Base-by-base conservation (phyloP, 352 stramenopile species). In the Phytophthora sansomeana region DNA sequence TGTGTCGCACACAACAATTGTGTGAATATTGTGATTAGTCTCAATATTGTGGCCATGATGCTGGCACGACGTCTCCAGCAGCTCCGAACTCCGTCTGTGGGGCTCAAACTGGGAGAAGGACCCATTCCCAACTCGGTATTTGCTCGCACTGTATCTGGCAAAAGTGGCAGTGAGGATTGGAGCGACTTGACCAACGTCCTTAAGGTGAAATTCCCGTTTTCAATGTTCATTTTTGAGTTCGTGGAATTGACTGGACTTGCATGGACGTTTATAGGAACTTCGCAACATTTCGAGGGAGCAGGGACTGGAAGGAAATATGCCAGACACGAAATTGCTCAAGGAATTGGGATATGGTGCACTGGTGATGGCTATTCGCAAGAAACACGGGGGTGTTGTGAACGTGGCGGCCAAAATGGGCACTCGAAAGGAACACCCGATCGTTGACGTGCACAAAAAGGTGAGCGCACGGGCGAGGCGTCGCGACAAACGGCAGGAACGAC, bases 311-410 rank as follows among this genome's bases (percentile, higher is more conserved):
- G 69, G 73, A 35, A 38, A 42, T 6, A 75, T 92, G 49, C 84
- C 85, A 2, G 82, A 91, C 56, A 93, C 85, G 0, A 90, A 90
- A 57, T 17, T 85, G 35, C 75, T 95, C 0, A 95, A 95, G 49
- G 67, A 80, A 1, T 69, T 90, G 14, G 87, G 85, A 10, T 81
- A 92, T 52, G 67, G 73, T 13, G 69, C 80, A 4, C 62, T 95
- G 21, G 71, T 95, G 35, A 63, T 85, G 30, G 83, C 87, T 7
- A 93, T 95, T 60, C 87, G 83, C 38, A 95, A 95, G 62, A 93
- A 93, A 49, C 87, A 95, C 62, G 87, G 87, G 24, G 85, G 87
- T 6, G 80, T 95, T 30, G 80, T 89, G 28, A 41, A 60, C 24
- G 78, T 95, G 16, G 81, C 85, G 6, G 33, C 64, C 29, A 90